Base-by-base conservation (phyloP, 23 red algal species). In the Gracilaria vermiculophylla region DNA sequence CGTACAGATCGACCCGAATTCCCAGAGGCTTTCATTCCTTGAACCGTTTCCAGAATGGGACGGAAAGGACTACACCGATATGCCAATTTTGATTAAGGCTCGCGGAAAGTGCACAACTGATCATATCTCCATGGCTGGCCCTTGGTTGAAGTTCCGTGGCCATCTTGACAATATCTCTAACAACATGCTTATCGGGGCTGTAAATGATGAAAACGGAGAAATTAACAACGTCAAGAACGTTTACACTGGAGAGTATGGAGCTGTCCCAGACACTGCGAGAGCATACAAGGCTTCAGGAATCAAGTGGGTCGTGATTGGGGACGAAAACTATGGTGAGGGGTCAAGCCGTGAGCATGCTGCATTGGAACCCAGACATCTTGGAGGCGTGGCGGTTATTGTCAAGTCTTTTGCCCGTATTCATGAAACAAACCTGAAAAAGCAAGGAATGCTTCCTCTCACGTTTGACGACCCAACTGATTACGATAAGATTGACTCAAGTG, bases 131-230 rank as follows among this genome's bases (percentile, higher is more conserved):
- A 99, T 99, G 97, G 97, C 97, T 35, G 97, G 97, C 39, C 97
- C 97, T 20, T 99, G 97, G 97, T 78, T 99, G 72, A 99, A 95
- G 52, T 99, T 93, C 81, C 92, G 97, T 16, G 97, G 97, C 41
- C 97, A 99, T 86, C 74, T 99, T 62, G 97, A 99, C 74, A 99
- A 99, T 81, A 99, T 99, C 76, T 99, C 97, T 1, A 99, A 99
- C 90, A 99, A 99, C 58, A 92, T 99, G 92, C 86, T 95, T 45
- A 99, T 99, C 41, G 97, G 97, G 17, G 97, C 92, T 45, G 94
- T 95, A 25, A 99, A 99, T 79, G 92, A 94, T 56, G 93, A 95
- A 44, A 99, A 99, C 77, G 93, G 92, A 0, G 91, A 99, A 75
- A 88, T 92, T 33, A 99, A 99, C 84, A 64, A 84, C 62, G 97